These are phyloP conservation scores for Diaporthe sp. DNA, from an alignment of 2,329 filamentous ascomycete species.

Conservation along the genomic window DNA sequence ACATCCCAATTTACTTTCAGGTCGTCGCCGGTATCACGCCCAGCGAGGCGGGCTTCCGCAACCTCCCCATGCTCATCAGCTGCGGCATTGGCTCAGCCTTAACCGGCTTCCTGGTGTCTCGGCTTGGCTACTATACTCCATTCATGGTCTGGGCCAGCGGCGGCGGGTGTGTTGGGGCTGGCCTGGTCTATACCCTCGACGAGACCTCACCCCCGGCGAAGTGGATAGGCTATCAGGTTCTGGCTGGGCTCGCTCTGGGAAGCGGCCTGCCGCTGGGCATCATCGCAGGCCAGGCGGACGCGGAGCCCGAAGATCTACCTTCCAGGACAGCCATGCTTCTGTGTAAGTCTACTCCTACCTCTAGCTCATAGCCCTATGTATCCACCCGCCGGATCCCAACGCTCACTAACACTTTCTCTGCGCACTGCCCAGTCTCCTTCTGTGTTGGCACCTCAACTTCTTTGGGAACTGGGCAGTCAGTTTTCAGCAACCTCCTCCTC, in stretches of 20 bases:
- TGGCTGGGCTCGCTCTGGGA: slow-evolving; percentile 13
- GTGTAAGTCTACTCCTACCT: not conserved
- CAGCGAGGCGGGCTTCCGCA: slow-evolving; percentile 1
- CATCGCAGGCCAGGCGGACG: slow-evolving; percentile 7
- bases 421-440: not conserved
- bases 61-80: slow-evolving; percentile 25
- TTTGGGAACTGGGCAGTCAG: not conserved
- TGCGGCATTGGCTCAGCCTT: not conserved
- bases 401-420: not conserved
- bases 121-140: slow-evolving; percentile 2
- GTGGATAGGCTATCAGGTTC: slow-evolving; percentile 33
- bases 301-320: not conserved
- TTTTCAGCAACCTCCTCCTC: slow-evolving; percentile 7
- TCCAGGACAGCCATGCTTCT: slow-evolving; percentile 18
- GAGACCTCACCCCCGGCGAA: not conserved
- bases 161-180: not conserved
- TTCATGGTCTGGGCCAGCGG: slow-evolving; percentile 18
- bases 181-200: slow-evolving; percentile 4
- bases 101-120: slow-evolving; percentile 6
- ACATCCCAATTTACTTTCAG: slow-evolving; percentile 27
- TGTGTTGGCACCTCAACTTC: slow-evolving; percentile 14
- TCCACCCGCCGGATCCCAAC: too few species aligned
- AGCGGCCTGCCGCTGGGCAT: slow-evolving; percentile 1
- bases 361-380: not conserved
- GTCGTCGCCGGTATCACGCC: slow-evolving; percentile 8